Conservation (phyloP, 768 basidiomycete species). For the Podaxis sp. region DNA sequence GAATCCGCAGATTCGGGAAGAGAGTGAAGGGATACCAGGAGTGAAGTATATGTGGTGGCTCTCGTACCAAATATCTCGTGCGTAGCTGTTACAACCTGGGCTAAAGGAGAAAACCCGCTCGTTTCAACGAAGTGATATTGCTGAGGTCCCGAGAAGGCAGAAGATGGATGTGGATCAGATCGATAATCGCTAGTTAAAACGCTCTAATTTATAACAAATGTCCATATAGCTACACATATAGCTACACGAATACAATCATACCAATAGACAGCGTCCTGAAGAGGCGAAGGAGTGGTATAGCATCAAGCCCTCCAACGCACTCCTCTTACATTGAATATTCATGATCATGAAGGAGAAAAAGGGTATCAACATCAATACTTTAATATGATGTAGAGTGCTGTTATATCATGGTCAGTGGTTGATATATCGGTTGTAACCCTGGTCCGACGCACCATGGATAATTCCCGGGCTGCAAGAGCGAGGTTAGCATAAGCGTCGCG, state of each 20-base stretch:
- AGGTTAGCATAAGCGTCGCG: constrained; percentile 11
- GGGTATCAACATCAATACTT: constrained; percentile 52
- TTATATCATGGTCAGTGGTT: constrained; percentile 17
- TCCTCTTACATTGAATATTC: neutral
- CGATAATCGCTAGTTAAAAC: neutral
- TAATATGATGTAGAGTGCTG: constrained; percentile 80
- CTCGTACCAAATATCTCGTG: no score
- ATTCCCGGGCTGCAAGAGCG: constrained; percentile 61
- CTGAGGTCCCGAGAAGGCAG: no score
- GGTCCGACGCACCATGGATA: constrained; percentile 53
- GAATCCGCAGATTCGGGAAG: constrained; percentile 1
- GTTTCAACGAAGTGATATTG: no score
- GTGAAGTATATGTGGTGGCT: no score
- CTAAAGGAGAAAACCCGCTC: no score
- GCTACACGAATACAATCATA: neutral
- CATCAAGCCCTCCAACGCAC: constrained; percentile 1
- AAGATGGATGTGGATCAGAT: neutral
- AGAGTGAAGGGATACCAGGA: neutral
- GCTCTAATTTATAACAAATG: constrained; percentile 5
- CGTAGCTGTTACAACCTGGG: no score
- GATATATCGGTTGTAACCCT: neutral
- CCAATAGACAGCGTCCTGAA: no score
- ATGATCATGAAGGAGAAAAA: neutral
- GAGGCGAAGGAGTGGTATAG: neutral
- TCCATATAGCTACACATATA: neutral